A percentile compares a stretch with the other conserved stretches of the same genome.
Conservation (phyloP, 2,329 filamentous ascomycete genomes). For the Ophiostoma perfectum region DNA sequence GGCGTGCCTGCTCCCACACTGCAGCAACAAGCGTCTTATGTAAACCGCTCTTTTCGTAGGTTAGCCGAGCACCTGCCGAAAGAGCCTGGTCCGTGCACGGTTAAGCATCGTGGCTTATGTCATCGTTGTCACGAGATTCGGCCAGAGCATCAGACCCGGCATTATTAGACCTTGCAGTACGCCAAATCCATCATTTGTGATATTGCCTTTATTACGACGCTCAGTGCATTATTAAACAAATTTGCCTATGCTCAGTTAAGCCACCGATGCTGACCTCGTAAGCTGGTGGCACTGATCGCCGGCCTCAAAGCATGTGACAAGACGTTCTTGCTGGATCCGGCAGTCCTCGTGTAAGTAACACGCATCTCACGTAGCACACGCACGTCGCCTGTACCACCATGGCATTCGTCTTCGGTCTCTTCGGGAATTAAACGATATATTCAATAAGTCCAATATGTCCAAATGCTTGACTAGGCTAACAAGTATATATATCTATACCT, state of each 20-base stretch:
- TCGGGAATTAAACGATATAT: no score
- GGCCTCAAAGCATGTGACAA: constrained; percentile 3
- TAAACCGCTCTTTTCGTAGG: background rate
- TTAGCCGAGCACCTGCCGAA: constrained; percentile 25
- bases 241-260: background rate
- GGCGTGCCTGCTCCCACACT: background rate
- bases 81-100: constrained; percentile 14
- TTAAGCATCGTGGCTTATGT: background rate
- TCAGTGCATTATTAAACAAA: background rate
- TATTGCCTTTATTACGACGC: no score
- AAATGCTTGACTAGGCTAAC: background rate
- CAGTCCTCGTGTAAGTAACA: constrained; percentile 4
- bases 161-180: background rate
- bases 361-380: background rate
- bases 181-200: no score
- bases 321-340: background rate
- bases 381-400: background rate
- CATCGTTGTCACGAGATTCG: background rate
- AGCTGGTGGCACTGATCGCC: background rate
- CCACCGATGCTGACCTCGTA: background rate
- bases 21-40: background rate
- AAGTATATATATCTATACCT: background rate
- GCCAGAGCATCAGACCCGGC: background rate
- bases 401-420: background rate
- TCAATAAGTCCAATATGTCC: background rate